These are phyloP conservation scores for Pythium brassicae DNA, from an alignment of 352 stramenopile species.

Conservation along the genomic window DNA sequence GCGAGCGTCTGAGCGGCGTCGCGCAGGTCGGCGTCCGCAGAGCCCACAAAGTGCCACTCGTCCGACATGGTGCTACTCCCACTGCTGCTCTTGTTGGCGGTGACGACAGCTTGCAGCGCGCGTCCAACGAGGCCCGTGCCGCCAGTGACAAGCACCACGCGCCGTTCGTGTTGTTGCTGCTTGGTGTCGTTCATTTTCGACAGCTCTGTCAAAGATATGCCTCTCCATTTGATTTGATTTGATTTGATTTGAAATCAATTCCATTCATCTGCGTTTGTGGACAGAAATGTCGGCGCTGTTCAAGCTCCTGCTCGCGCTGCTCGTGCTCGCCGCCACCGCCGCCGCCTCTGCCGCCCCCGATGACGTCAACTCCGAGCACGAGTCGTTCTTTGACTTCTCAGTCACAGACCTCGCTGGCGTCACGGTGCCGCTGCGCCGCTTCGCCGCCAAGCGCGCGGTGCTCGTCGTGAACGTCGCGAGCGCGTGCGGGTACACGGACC, in stretches of 20 bases:
- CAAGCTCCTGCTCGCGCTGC: no score
- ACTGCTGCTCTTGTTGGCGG: neutral
- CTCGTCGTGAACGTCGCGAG: slow-evolving; percentile 84
- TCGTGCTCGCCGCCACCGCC: no score
- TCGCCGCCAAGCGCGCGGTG: slow-evolving; percentile 54
- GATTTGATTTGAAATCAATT: no score
- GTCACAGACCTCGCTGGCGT: slow-evolving; percentile 44
- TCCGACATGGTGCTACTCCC: slow-evolving; percentile 27
- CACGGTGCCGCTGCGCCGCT: slow-evolving; percentile 42
- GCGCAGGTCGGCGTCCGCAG: slow-evolving; percentile 93
- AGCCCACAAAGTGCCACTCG: slow-evolving; percentile 92
- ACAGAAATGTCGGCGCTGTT: no score
- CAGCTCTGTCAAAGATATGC: no score
- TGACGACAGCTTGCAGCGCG: slow-evolving; percentile 65
- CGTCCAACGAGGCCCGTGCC: slow-evolving; percentile 93
- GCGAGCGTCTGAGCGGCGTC: slow-evolving; percentile 69
- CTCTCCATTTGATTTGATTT: no score
- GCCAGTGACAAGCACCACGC: slow-evolving; percentile 93
- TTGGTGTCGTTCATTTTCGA: no score
- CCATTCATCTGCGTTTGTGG: no score
- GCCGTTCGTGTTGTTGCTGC: neutral
- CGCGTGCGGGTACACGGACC: slow-evolving; percentile 73
- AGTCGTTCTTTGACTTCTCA: slow-evolving; percentile 56
- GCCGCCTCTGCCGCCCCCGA: no score
- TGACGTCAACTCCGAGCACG: neutral